These are phyloP conservation scores for Davidsoniella neocaledoniae DNA, from an alignment of 2,329 filamentous ascomycete species.

Conservation along the genomic window DNA sequence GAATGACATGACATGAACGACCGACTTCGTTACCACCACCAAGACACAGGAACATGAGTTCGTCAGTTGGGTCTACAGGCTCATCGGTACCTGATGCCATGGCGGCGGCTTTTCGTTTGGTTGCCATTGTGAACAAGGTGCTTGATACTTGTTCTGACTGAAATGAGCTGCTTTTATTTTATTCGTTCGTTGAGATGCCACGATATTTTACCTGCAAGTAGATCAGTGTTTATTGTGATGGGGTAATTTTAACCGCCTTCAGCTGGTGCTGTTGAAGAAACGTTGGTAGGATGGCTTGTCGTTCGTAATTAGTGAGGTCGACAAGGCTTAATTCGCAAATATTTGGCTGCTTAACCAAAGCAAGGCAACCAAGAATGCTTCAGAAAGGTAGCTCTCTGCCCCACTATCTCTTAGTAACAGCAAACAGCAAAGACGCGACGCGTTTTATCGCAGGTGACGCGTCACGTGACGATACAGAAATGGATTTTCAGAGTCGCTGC, in stretches of 20 bases:
- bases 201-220: no score
- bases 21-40: constrained; percentile 96
- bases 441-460: constrained; percentile 3
- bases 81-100: constrained; percentile 41
- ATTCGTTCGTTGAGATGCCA: no score
- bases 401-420: constrained; percentile 4
- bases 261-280: no score
- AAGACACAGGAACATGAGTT: constrained; percentile 83
- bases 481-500: constrained; percentile 9
- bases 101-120: constrained; percentile 61
- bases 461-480: constrained; percentile 9
- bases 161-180: no score
- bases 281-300: background rate
- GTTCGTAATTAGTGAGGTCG: background rate
- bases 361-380: constrained; percentile 9
- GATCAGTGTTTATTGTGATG: no score
- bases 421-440: background rate
- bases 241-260: no score
- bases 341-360: background rate
- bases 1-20: constrained; percentile 89
- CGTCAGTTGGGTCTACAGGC: constrained; percentile 80
- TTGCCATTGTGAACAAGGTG: constrained; percentile 50
- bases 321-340: background rate
- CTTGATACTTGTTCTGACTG: background rate
- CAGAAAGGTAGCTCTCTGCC: background rate